phyloP scores from a whole-genome alignment of 345 rosid species.

The Boechera stricta region DNA sequence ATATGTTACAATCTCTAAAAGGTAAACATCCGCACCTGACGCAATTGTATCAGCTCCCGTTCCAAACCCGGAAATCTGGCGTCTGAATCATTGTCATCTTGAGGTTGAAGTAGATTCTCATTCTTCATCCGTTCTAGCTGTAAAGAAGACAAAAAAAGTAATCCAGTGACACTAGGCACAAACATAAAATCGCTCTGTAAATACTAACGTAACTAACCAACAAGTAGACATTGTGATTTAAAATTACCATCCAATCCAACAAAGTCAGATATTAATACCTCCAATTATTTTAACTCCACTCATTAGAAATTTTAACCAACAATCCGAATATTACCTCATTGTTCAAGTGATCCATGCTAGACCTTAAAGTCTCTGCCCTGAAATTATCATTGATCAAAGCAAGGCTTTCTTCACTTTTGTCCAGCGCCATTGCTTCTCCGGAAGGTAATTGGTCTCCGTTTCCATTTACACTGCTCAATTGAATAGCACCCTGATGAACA shows the following conservation, averaged over 20 bases:
- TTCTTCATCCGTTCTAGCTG: slow-evolving; percentile 97
- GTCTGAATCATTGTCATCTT: slow-evolving; percentile 54
- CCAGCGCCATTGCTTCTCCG: slow-evolving; percentile 48
- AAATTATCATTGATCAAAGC: slow-evolving; percentile 61
- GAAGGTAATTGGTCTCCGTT: slow-evolving; percentile 46
- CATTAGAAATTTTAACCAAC: background rate
- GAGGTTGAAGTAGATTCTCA: slow-evolving; percentile 70
- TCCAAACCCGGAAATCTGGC: slow-evolving; percentile 70
- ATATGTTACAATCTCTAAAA: slow-evolving; percentile 14
- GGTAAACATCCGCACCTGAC: slow-evolving; percentile 59
- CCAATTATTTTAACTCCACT: background rate
- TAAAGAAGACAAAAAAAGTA: slow-evolving; percentile 28
- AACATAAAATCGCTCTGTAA: background rate
- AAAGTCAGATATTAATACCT: background rate
- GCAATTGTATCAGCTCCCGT: slow-evolving; percentile 65
- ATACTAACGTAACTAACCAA: background rate
- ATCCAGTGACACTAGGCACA: slow-evolving; percentile 7
- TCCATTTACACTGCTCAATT: slow-evolving; percentile 52
- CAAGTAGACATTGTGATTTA: slow-evolving; percentile 4
- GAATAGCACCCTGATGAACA: slow-evolving; percentile 57
- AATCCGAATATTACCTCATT: slow-evolving; percentile 64
- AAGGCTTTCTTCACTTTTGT: slow-evolving; percentile 54
- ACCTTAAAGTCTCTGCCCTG: slow-evolving; percentile 71
- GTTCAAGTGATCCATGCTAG: slow-evolving; percentile 89
- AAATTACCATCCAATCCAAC: background rate